Evolutionary conservation across 768 basidiomycete genomes (phyloP).

Genomic region (Serendipita sp.): DNA sequence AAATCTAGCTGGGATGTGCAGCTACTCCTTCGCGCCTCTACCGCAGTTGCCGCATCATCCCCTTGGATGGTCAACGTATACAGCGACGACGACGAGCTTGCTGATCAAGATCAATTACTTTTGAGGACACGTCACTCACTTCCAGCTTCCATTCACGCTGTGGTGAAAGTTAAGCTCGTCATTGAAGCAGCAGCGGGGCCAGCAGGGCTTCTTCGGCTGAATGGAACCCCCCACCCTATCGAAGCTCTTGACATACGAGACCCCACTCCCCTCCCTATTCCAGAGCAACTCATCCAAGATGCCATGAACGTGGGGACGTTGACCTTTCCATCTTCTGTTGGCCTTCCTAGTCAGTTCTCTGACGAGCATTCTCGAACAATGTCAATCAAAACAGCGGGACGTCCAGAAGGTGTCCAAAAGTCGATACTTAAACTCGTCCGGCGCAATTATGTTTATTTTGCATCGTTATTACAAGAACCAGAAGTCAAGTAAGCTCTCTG

Average conservation of each 20-base stretch:
- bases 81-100: constrained; percentile 12
- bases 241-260: constrained; percentile 52
- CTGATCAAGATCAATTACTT: constrained; percentile 30
- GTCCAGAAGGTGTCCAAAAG: constrained; percentile 50
- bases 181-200: constrained; percentile 62
- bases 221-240: constrained; percentile 63
- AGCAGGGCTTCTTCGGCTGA: constrained; percentile 65
- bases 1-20: constrained; percentile 79
- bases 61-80: constrained; percentile 42
- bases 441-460: constrained; percentile 96
- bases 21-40: constrained; percentile 57
- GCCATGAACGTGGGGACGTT: constrained; percentile 47
- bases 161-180: constrained; percentile 64
- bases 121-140: constrained; percentile 60
- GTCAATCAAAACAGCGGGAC: constrained; percentile 19
- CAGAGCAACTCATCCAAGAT: constrained; percentile 53
- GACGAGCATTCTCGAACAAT: constrained; percentile 9
- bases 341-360: background rate
- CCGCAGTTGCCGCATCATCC: constrained; percentile 50
- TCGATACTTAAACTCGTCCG: constrained; percentile 73
- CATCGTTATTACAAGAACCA: constrained; percentile 89
- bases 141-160: constrained; percentile 54
- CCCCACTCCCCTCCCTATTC: constrained; percentile 39
- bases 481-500: constrained; percentile 94
- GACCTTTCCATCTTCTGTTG: constrained; percentile 38